Evolutionary conservation across 2,329 filamentous ascomycete genomes (phyloP).

Genomic region (Aurifilum marmelostoma): DNA sequence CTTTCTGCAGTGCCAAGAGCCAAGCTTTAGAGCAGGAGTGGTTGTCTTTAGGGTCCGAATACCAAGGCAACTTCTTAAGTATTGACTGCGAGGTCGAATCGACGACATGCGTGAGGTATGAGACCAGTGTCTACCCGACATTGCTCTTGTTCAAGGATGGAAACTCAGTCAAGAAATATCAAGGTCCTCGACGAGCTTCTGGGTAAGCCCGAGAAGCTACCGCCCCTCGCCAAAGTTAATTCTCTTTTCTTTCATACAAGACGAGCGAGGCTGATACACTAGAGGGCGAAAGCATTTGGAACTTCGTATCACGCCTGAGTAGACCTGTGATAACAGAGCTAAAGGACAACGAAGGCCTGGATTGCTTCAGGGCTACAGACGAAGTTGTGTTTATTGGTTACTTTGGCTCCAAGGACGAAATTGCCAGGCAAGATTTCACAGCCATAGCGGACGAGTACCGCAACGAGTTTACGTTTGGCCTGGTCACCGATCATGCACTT

Average conservation of each 20-base stretch:
- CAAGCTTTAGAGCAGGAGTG: conserved; percentile 33
- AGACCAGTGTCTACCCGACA: conserved; percentile 29
- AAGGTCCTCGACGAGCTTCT: conserved; percentile 30
- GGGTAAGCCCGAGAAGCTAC: conserved; percentile 31
- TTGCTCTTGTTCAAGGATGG: conserved; percentile 32
- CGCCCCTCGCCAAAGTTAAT: background rate
- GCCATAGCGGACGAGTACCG: conserved; percentile 35
- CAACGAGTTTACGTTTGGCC: conserved; percentile 42
- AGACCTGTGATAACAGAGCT: conserved; percentile 36
- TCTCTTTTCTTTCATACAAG: no score
- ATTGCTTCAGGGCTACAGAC: conserved; percentile 37
- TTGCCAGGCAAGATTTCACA: conserved; percentile 32
- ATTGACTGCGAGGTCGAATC: conserved; percentile 32
- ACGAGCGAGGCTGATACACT: background rate
- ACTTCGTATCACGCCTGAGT: conserved; percentile 34
- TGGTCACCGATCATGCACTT: conserved; percentile 30
- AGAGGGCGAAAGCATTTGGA: conserved; percentile 30
- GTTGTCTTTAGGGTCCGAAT: conserved; percentile 23
- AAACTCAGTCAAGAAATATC: conserved; percentile 29
- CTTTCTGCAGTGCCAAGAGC: conserved; percentile 20
- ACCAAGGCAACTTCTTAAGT: conserved; percentile 30
- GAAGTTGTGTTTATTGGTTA: conserved; percentile 40
- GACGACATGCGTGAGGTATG: conserved; percentile 28
- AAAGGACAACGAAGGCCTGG: conserved; percentile 28
- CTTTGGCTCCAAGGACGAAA: conserved; percentile 31